Percentiles rank a stretch among this genome's conserved stretches.
phyloP scores from a whole-genome alignment of 2,329 filamentous ascomycete species.

The Phoma sp. region DNA sequence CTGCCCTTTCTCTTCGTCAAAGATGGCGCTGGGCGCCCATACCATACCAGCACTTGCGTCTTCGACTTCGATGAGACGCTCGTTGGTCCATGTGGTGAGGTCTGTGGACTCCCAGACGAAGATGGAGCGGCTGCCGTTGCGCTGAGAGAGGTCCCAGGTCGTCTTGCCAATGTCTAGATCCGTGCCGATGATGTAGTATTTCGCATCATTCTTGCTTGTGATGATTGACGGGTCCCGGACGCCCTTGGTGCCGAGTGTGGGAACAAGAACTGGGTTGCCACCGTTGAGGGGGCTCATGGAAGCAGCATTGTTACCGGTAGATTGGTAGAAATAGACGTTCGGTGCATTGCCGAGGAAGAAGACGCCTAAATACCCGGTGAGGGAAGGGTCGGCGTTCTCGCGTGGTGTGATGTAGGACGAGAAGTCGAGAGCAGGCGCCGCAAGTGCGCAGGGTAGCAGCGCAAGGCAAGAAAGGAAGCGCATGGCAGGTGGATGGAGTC shows the following conservation, averaged over 20 bases:
- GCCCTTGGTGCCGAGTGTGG: constrained; percentile 60
- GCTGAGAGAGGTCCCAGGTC: constrained; percentile 61
- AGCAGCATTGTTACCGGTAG: constrained; percentile 60
- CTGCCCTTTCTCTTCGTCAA: constrained; percentile 55
- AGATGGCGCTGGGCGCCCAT: constrained; percentile 65
- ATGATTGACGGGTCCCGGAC: constrained; percentile 63
- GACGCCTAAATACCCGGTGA: constrained; percentile 61
- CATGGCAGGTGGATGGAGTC: constrained; percentile 14
- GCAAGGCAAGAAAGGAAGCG: constrained; percentile 22
- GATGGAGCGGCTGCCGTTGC: constrained; percentile 61
- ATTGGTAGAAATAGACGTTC: constrained; percentile 63
- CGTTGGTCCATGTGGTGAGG: constrained; percentile 58
- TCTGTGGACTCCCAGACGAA: constrained; percentile 65
- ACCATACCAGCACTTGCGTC: constrained; percentile 64
- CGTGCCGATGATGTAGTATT: constrained; percentile 65
- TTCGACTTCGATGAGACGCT: constrained; percentile 60
- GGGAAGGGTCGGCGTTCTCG: constrained; percentile 40
- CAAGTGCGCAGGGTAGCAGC: constrained; percentile 22
- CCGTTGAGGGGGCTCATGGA: constrained; percentile 60
- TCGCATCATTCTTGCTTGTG: constrained; percentile 54
- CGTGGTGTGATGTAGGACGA: constrained; percentile 28
- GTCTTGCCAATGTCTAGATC: constrained; percentile 63
- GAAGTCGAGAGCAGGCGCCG: constrained; percentile 32
- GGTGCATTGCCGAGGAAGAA: constrained; percentile 64
- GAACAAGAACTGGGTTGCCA: constrained; percentile 57